Percentiles rank a stretch among this genome's conserved stretches.
Evolutionary conservation across 2,329 filamentous ascomycete genomes (phyloP).

Genomic region (Colletotrichum higginsianum): DNA sequence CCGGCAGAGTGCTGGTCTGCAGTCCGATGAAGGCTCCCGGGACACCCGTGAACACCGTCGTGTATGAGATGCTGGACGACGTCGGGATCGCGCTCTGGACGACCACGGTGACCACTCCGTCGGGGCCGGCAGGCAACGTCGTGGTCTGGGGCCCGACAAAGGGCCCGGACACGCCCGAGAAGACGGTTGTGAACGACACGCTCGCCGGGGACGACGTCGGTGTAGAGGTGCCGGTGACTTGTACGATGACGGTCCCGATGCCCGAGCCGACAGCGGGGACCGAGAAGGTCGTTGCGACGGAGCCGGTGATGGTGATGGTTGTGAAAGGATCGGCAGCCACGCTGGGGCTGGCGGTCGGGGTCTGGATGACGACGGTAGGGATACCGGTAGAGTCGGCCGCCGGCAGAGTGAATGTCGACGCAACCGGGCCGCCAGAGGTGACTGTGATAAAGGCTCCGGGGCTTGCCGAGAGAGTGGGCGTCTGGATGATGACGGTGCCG

Average conservation of each 20-base stretch:
- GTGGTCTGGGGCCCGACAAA: neutral
- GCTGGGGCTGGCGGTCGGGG: constrained; percentile 9
- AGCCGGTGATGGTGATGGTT: constrained; percentile 11
- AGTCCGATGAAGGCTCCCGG: constrained; percentile 14
- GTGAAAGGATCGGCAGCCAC: neutral
- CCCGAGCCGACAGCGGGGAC: neutral
- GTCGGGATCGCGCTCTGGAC: neutral
- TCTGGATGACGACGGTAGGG: constrained; percentile 32
- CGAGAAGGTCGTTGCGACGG: neutral
- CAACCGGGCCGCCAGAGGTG: neutral
- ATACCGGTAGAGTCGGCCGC: neutral
- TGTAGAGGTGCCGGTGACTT: neutral
- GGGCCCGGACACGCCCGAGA: constrained; percentile 2
- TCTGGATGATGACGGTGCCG: constrained; percentile 38
- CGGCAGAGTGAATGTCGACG: neutral
- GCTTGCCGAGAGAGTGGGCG: constrained; percentile 20
- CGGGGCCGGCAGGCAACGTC: neutral
- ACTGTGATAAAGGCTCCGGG: neutral
- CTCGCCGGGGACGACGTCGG: neutral
- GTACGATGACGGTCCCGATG: neutral
- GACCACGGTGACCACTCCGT: neutral
- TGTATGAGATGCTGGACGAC: neutral
- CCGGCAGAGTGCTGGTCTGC: constrained; percentile 13
- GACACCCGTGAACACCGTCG: constrained; percentile 13
- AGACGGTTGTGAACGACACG: constrained; percentile 10